Evolutionary conservation across 2,329 filamentous ascomycete species (phyloP), one percentile per base, ranked within the genome.

Genomic region (Daldinia eschscholtzii): DNA sequence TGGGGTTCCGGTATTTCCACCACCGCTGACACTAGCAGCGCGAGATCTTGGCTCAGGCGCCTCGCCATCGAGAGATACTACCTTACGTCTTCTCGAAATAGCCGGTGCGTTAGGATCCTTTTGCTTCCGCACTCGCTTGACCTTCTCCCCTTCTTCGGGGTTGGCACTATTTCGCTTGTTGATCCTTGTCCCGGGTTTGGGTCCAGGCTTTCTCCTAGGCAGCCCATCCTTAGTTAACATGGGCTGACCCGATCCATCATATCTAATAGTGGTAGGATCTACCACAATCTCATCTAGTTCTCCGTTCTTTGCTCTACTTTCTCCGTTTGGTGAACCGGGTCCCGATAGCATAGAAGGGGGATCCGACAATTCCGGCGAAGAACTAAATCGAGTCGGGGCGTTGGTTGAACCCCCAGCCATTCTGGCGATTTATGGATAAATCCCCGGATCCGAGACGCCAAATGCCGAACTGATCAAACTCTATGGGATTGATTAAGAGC

Each of bases 151-250:
- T 28, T 76, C 81, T 13, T 86, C 82, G 18, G 81, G 79, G 59
- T 79, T 79, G 55, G 80, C 71, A 23, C 78, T 76, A 62, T 76
- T 76, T 64, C 81, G 65, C 81, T 82, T 83, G 64, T 85, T 86
- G 56, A 84, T 78, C 61, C 80, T 85, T 67, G 82, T 87, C 76
- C 85, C 91, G 75, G 89, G 88, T 76, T 91, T 91, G 57, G 89
- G 85, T 23, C 88, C 88, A 20, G 88, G 88, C 80, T 91, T 91
- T 80, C 89, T 89, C 4, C 88, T 81, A 0, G 87, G 87, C 6
- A 88, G 76, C 10, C 87, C 87, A 58, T 87, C 87, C 28, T 87
- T 87, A 0, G 87, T 89, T 59, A 89, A 79, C 79, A 74, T 81
- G 71, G 70, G 82, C 77, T 70, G 84, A 77, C 68, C 78, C 68